These are phyloP conservation scores for Botrytis galanthina DNA, from an alignment of 2,329 filamentous ascomycete genomes.

Conservation along the genomic window DNA sequence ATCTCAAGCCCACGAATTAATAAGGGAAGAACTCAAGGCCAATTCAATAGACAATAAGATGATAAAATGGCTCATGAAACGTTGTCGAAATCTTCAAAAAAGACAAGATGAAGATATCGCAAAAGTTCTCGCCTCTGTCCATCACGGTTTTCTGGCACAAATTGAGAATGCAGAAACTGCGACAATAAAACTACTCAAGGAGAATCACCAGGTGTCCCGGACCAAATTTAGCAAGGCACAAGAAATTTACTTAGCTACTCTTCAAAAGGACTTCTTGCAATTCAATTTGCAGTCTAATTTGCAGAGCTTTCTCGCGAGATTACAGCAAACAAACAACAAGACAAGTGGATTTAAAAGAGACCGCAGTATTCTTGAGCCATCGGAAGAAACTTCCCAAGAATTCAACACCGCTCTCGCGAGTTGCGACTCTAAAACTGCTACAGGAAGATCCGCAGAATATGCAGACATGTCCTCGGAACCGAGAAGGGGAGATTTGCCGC, in stretches of 20 bases:
- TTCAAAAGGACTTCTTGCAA: not conserved
- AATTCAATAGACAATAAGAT: not conserved
- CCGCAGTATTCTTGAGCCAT: not conserved
- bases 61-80: not conserved
- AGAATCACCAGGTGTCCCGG: not conserved
- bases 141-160: not conserved
- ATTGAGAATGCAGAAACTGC: not conserved
- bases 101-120: too few relatives aligned
- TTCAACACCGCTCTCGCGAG: not conserved
- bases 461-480: not conserved
- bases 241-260: not conserved
- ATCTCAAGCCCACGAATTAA: too few relatives aligned
- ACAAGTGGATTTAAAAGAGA: not conserved
- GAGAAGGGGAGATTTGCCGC: not conserved
- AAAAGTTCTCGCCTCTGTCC: not conserved
- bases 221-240: not conserved
- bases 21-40: too few relatives aligned
- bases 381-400: not conserved
- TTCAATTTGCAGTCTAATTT: not conserved
- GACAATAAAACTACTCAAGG: not conserved
- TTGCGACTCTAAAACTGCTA: not conserved
- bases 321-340: not conserved
- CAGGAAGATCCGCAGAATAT: not conserved
- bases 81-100: not conserved
- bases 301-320: not conserved